Base-by-base conservation (phyloP, 2,329 filamentous ascomycete genomes). In the Penicillium sp. region DNA sequence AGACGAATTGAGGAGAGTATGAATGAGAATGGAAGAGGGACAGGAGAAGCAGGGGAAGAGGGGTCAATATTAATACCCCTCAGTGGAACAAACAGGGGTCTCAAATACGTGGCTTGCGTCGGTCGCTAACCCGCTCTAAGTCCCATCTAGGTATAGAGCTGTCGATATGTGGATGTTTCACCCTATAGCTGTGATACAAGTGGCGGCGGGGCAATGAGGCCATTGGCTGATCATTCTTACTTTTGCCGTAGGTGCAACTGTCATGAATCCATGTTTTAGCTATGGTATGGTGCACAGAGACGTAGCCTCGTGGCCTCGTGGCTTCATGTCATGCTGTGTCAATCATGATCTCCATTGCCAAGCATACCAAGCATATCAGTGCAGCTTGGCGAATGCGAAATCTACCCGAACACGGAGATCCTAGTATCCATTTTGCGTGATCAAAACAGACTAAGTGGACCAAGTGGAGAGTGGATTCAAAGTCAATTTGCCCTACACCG, bases 131-230 rank as follows among this genome's bases (percentile, higher is more conserved):
- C 42, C 20, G 26, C n/a, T 36, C 22, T n/a, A 32, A 34, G 20
- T 42, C 44, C 43, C 31, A 46, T 22, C 13, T 16, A 18, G 34
- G 35, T 35, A 38, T 44, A 26, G 42, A 44, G 42, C 36, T 40
- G 22, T 28, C 28, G 22, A 24, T 20, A 23, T 37, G 36, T 45
- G 36, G 42, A 34, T 16, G 18, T 20, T 39, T 35, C 42, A 44
- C 41, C 23, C 8, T n/a, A 26, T 26, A 20, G 26, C 14, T 29
- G 27, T 31, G 39, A 40, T 22, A 40, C 39, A 31, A n/a, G 7
- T 40, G 27, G 39, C 20, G 27, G 42, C 20, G 36, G 42, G 26
- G 26, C 34, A 34, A 20, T 20, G 23, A 13, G 2, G 18, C 16
- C 26, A 34, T 44, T 45, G 42, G 42, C 28, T 28, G 31, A 34